Evolutionary conservation across 306 rosid species (phyloP).

Genomic region (Glycine soja): DNA sequence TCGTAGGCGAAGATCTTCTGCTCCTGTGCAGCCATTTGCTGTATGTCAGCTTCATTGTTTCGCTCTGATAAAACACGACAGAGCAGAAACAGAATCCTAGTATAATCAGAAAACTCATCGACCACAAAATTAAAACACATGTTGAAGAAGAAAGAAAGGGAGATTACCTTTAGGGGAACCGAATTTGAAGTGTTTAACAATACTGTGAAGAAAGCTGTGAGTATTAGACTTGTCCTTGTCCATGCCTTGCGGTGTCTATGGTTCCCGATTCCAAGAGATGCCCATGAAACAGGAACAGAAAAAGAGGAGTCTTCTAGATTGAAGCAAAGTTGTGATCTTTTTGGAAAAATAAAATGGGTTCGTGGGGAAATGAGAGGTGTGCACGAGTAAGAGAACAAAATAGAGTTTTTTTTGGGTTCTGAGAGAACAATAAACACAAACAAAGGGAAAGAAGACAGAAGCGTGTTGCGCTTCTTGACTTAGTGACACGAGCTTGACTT

Average conservation of each 20-base stretch:
- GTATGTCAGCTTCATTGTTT: conserved; percentile 69
- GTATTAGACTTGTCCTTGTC: conserved; percentile 54
- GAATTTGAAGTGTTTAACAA: conserved; percentile 59
- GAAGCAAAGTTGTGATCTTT: conserved; percentile 34
- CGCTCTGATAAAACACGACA: conserved; percentile 52
- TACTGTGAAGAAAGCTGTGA: conserved; percentile 57
- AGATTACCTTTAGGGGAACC: conserved; percentile 57
- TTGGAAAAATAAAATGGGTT: not conserved
- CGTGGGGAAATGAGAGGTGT: conserved; percentile 12
- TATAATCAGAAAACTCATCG: conserved; percentile 28
- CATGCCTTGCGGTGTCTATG: conserved; percentile 44
- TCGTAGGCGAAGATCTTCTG: conserved; percentile 76
- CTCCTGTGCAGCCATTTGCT: conserved; percentile 83
- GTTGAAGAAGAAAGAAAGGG: not conserved
- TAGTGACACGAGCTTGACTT: conserved; percentile 41
- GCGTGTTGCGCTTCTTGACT: conserved; percentile 52
- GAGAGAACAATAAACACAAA: not conserved
- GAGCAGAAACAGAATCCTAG: not conserved
- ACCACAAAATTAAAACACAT: not conserved
- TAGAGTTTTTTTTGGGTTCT: not conserved
- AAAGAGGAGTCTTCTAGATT: not conserved
- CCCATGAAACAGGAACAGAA: conserved; percentile 55
- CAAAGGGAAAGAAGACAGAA: not conserved
- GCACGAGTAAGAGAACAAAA: not conserved
- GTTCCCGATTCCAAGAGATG: conserved; percentile 34